These are phyloP conservation scores for Aquilaria agallochum DNA, from an alignment of 441 rosid genomes.

Conservation along the genomic window DNA sequence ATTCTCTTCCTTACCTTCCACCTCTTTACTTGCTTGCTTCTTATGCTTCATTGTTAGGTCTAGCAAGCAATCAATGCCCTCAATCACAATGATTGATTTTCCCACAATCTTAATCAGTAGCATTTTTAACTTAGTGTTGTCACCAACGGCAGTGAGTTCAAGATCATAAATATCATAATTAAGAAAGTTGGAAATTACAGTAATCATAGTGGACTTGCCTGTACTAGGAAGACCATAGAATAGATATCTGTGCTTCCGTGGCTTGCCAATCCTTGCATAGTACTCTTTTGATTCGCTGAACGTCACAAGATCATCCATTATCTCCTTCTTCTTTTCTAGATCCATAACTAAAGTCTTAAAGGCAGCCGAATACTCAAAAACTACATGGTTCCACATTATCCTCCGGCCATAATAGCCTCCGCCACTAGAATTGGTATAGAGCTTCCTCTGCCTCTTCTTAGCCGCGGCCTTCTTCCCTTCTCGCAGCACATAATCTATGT, in stretches of 20 bases:
- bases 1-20: neutral
- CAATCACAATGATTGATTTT: conserved; percentile 47
- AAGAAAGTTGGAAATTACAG: conserved; percentile 46
- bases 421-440: conserved; percentile 29
- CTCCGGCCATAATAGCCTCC: conserved; percentile 2
- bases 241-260: conserved; percentile 54
- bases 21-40: conserved; percentile 8
- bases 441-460: conserved; percentile 26
- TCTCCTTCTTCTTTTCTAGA: conserved; percentile 26
- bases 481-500: conserved; percentile 23
- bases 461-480: conserved; percentile 25
- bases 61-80: conserved; percentile 54
- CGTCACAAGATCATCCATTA: conserved; percentile 30
- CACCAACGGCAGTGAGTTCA: conserved; percentile 36
- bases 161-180: conserved; percentile 43
- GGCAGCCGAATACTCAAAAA: conserved; percentile 43
- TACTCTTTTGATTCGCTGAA: conserved; percentile 35
- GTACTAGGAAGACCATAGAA: conserved; percentile 49
- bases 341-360: conserved; percentile 49
- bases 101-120: conserved; percentile 31
- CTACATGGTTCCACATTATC: conserved; percentile 31
- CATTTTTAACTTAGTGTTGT: conserved; percentile 37
- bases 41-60: conserved; percentile 41
- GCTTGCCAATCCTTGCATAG: conserved; percentile 37
- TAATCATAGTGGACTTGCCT: conserved; percentile 50